Base-by-base conservation (phyloP, 495 filamentous ascomycete species). In the Neurospora sp. region DNA sequence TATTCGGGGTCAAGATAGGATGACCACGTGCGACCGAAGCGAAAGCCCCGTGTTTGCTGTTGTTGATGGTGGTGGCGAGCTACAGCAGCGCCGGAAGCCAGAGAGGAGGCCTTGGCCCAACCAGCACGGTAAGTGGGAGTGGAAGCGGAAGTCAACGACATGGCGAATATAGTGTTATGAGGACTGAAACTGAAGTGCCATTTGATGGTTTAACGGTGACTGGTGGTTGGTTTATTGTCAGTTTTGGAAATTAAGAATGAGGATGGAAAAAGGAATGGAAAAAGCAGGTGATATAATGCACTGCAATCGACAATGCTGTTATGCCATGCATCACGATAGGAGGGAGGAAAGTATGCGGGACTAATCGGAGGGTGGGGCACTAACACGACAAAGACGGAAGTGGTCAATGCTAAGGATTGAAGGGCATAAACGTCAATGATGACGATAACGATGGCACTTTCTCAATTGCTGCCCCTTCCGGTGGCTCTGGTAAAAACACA, bases 31-130 rank as follows among this genome's bases (percentile, higher is more conserved):
- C 76, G 74, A 46, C 81, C 82, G 70, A 87, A 82, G 68, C 84
- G 81, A 73, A 86, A 86, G 71, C 70, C 76, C 20, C 87, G 84
- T 11, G 71, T 76, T 70, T 87, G 86, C 40, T 83, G 78, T 1
- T 71, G 75, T 18, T 46, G 75, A 71, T 74, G 77, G 53, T 59
- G 48, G 2, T 59, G 48, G 61, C 75, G 72, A 75, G 79, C 46
- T 2, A 76, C 44, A 53, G 74, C 53, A 39, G 70, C 42, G 16
- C 69, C 73, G 70, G 79, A 71, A n/a, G 69, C 71, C 44, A 72
- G 69, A 53, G 79, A 73, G 3, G 75, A 20, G 39, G 75, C 22
- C 69, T 59, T 70, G 70, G 71, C 73, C 70, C 75, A 74, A 73
- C 78, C 78, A 31, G 79, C 75, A 69, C 81, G 80, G 53, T 78